Conservation (phyloP, 371 early-diverging fungal species). For the Zancudomyces culisetae region DNA sequence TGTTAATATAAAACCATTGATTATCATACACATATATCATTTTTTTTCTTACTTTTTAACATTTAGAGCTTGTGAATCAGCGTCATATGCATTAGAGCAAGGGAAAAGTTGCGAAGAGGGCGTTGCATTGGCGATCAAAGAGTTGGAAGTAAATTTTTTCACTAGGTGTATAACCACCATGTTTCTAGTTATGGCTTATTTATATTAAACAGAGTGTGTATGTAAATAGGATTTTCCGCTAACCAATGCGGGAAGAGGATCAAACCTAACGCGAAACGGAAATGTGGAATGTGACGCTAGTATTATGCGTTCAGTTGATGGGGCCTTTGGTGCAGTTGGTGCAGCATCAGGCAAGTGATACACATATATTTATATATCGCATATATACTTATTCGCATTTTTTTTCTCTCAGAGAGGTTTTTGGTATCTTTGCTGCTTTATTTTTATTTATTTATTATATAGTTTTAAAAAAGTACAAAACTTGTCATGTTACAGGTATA, state of each 20-base stretch:
- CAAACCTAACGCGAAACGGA: slow-evolving; percentile 56
- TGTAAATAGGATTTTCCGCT: slow-evolving; percentile 17
- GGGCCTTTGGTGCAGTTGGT: slow-evolving; percentile 58
- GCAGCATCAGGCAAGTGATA: slow-evolving; percentile 30
- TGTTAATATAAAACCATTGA: too few species aligned
- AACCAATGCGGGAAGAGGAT: slow-evolving; percentile 46
- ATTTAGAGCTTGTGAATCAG: slow-evolving; percentile 1
- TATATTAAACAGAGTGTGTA: slow-evolving; percentile 3
- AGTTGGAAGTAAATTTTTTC: slow-evolving; percentile 2
- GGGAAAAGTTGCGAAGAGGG: neutral
- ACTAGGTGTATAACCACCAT: neutral
- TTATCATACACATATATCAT: neutral
- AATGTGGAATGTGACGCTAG: slow-evolving; percentile 74
- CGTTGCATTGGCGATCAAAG: neutral
- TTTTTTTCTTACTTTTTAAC: neutral
- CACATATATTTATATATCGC: too few species aligned
- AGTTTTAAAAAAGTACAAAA: too few species aligned
- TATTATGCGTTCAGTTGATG: slow-evolving; percentile 46
- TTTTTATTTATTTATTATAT: too few species aligned
- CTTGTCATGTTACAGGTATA: too few species aligned
- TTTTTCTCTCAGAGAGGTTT: too few species aligned
- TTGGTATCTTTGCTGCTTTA: too few species aligned
- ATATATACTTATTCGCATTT: too few species aligned
- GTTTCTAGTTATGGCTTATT: neutral
- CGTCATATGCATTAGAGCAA: neutral